Evolutionary conservation across 768 basidiomycete genomes (phyloP).

Genomic region (Podaxis sp.): DNA sequence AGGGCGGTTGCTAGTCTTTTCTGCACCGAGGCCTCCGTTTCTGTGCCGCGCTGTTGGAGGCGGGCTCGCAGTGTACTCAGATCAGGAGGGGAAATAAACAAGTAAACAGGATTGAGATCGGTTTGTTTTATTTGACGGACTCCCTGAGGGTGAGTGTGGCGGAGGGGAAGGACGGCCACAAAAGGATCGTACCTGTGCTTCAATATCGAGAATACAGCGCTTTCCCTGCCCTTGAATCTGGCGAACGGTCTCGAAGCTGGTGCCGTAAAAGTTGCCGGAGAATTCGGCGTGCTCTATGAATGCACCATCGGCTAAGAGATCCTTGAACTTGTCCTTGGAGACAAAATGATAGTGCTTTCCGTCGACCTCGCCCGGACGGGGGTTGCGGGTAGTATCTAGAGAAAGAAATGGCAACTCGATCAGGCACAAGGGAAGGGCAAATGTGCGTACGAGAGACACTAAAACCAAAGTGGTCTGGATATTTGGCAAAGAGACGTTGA

Average conservation of each 20-base stretch:
- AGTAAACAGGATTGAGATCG: slow-evolving; percentile 77
- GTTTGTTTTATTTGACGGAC: slow-evolving; percentile 90
- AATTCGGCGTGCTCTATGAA: slow-evolving; percentile 97
- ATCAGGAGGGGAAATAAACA: slow-evolving; percentile 91
- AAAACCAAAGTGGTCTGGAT: slow-evolving; percentile 87
- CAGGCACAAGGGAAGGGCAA: slow-evolving; percentile 15
- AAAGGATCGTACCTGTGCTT: slow-evolving; percentile 71
- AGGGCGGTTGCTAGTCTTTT: slow-evolving; percentile 77
- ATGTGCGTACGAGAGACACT: slow-evolving; percentile 78
- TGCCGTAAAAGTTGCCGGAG: slow-evolving; percentile 92
- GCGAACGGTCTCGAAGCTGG: slow-evolving; percentile 74
- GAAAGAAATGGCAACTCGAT: slow-evolving; percentile 16
- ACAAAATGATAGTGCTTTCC: slow-evolving; percentile 91
- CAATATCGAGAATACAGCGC: slow-evolving; percentile 93
- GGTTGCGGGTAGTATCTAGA: slow-evolving; percentile 85
- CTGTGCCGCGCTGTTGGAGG: slow-evolving; percentile 80
- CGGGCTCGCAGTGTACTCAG: slow-evolving; percentile 67
- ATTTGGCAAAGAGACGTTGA: slow-evolving; percentile 72
- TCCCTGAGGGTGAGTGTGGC: slow-evolving; percentile 51
- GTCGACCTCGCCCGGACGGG: slow-evolving; percentile 77
- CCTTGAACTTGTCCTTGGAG: slow-evolving; percentile 62
- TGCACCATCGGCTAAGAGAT: slow-evolving; percentile 63
- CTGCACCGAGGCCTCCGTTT: slow-evolving; percentile 67
- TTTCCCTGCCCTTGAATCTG: slow-evolving; percentile 65
- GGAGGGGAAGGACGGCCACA: slow-evolving; percentile 5